Percentiles rank a stretch among this genome's conserved stretches.
Evolutionary conservation across 2,329 filamentous ascomycete species (phyloP).

Genomic region (Knufia petricola): DNA sequence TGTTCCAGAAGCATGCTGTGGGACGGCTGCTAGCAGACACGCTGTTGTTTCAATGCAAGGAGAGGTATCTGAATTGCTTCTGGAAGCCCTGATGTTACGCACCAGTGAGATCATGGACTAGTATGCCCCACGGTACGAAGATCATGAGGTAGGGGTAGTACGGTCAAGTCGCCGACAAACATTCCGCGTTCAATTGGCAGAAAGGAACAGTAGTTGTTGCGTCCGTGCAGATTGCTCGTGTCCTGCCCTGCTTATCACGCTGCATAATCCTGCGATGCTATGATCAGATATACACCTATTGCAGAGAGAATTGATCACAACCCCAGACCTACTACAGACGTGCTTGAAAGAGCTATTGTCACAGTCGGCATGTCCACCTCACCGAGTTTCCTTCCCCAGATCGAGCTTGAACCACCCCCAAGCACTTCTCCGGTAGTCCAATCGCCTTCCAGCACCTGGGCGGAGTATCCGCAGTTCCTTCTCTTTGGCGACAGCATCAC

Average conservation of each 20-base stretch:
- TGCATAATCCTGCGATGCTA: not conserved
- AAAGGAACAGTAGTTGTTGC: not conserved
- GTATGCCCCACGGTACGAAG: no score
- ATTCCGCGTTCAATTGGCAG: not conserved
- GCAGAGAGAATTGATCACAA: not conserved
- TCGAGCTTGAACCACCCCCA: slow-evolving; percentile 1
- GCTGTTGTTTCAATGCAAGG: no score
- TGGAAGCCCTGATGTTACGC: no score
- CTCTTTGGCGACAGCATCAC: slow-evolving; percentile 88
- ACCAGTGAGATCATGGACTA: no score
- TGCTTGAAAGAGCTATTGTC: not conserved
- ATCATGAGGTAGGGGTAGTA: not conserved
- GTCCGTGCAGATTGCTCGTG: not conserved
- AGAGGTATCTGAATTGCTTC: no score
- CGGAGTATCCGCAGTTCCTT: slow-evolving; percentile 59
- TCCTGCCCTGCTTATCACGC: no score
- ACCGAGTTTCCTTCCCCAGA: slow-evolving; percentile 42
- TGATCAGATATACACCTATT: slow-evolving; percentile 1
- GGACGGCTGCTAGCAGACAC: no score
- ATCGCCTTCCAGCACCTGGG: slow-evolving; percentile 34
- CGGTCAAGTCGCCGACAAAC: not conserved
- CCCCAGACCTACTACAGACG: not conserved
- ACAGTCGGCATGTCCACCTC: slow-evolving; percentile 38
- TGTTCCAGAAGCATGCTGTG: no score
- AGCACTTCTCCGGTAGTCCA: not conserved